Evolutionary conservation across 306 rosid species (phyloP).

Genomic region (Malus domestica): ASM211411v1 NC_041797.1:2275501-2276000

Average conservation of each 20-base stretch:
- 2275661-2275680: not conserved
- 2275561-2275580: not conserved
- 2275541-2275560: not conserved
- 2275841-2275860: not conserved
- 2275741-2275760: not conserved
- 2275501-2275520: not conserved
- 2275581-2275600: not conserved
- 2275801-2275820: too few species aligned
- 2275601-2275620: not conserved
- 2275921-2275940: not conserved
- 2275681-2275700: not conserved
- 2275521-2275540: not conserved
- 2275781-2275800: too few species aligned
- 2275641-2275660: not conserved
- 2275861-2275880: not conserved
- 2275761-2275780: not conserved
- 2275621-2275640: not conserved
- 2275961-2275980: too few species aligned
- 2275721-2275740: not conserved
- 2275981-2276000: too few species aligned
- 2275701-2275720: not conserved
- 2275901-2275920: not conserved
- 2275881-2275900: not conserved
- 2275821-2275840: not conserved
- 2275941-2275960: too few species aligned